These are phyloP conservation scores for Tricholoma sp. DNA, from an alignment of 768 basidiomycete species.

Conservation along the genomic window DNA sequence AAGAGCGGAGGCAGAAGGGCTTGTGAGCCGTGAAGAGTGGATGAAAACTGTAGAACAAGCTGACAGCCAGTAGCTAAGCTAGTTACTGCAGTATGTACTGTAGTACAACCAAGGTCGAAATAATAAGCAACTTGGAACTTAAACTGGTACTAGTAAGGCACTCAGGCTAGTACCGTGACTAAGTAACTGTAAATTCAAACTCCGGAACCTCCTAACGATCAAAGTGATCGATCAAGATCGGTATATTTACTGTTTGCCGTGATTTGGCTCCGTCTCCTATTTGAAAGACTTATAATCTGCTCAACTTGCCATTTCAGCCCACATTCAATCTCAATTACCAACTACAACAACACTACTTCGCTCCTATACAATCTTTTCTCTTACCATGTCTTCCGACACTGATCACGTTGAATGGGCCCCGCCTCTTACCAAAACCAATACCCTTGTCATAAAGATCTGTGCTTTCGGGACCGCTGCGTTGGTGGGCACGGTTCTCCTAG, in stretches of 20 bases:
- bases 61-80: background rate
- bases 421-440: background rate
- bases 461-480: background rate
- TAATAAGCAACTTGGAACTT: too few species aligned
- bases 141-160: too few species aligned
- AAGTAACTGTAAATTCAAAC: too few species aligned
- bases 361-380: background rate
- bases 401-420: background rate
- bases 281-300: background rate
- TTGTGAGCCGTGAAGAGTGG: slow-evolving; percentile 7
- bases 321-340: background rate
- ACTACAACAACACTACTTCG: background rate
- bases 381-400: background rate
- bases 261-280: slow-evolving; percentile 4
- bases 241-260: background rate
- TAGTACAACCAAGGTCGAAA: too few species aligned
- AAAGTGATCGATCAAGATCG: background rate
- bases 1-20: slow-evolving; percentile 9
- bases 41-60: background rate
- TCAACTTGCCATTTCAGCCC: background rate
- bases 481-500: background rate
- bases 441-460: background rate
- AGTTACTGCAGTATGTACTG: too few species aligned
- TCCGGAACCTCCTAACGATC: too few species aligned
- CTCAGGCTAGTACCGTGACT: too few species aligned